These are phyloP conservation scores for Capsicum chinense DNA, from an alignment of 257 asterid genomes.

Conservation along the genomic window DNA sequence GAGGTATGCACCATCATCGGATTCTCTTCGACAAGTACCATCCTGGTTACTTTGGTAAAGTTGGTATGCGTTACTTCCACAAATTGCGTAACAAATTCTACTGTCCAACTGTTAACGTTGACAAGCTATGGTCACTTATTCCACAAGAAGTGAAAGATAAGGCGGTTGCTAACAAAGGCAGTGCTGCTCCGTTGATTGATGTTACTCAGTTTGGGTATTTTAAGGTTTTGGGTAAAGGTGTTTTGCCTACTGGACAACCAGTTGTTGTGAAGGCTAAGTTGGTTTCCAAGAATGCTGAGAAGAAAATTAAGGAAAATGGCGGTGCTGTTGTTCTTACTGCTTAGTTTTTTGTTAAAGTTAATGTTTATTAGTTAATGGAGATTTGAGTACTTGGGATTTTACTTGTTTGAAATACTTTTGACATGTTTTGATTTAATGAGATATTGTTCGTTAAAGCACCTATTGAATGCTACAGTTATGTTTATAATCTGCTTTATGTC, in stretches of 20 bases:
- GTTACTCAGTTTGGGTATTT: slow-evolving; percentile 38
- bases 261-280: slow-evolving; percentile 42
- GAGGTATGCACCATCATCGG: slow-evolving; percentile 51
- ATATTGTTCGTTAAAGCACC: background rate
- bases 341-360: slow-evolving; percentile 19
- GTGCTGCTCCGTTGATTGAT: slow-evolving; percentile 35
- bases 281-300: slow-evolving; percentile 40
- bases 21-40: slow-evolving; percentile 51
- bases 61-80: slow-evolving; percentile 47
- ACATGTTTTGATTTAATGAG: background rate
- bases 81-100: slow-evolving; percentile 41
- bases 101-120: slow-evolving; percentile 41
- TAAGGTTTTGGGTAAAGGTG: slow-evolving; percentile 44
- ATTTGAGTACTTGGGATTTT: background rate
- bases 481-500: background rate
- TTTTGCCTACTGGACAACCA: slow-evolving; percentile 28
- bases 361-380: slow-evolving; percentile 25
- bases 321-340: slow-evolving; percentile 47
- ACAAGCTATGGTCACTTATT: slow-evolving; percentile 38
- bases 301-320: slow-evolving; percentile 45
- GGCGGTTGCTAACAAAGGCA: slow-evolving; percentile 25
- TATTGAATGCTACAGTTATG: background rate
- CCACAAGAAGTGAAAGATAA: slow-evolving; percentile 36
- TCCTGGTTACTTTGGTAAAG: slow-evolving; percentile 50
- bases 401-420: background rate